Base-by-base conservation (phyloP, 345 rosid genomes). In the Eutrema japonicum region DNA sequence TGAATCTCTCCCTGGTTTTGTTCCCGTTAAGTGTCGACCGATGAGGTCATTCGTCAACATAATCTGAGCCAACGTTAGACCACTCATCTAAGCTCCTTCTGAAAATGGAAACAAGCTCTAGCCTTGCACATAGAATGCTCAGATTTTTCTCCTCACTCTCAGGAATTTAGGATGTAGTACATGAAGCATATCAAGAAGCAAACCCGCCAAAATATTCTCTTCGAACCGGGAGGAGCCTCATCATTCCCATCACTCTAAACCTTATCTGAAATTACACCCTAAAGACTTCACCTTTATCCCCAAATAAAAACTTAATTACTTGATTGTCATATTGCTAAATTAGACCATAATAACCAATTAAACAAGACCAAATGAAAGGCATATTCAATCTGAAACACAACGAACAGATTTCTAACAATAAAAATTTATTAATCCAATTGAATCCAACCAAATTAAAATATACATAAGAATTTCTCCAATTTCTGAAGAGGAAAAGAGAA, bases 51-150 rank as follows among this genome's bases (percentile, higher is more conserved):
- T 87, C 99, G 8, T 94, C 99, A 7, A 89, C 45, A 73, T 96
- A 98, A 77, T 96, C 99, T 2, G 97, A 92, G 53, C 99, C 86
- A 0, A 98, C 96, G 71, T 87, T 84, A 16, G 97, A 98, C 98
- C 99, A 92, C 79, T 92, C 99, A n/a, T 96, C 99, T 65, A 95
- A 82, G 65, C 99, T 96, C 74, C 96, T 86, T 57, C 99, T 83
- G 1, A 96, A 83, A 76, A 96, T 92, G 0, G 98, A 96, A 85
- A 80, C 94, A 87, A 14, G 97, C 89, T 78, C 99, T 83, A 11
- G 86, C 93, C 85, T 92, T 94, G 83, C 86, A 73, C 62, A 78
- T 6, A 87, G 86, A 46, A 45, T 61, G 16, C n/a, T 63, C 49
- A 84, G 70, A 36, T 80, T 84, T 64, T 73, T 83, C 57, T 79